phyloP scores from a whole-genome alignment of 108 stramenopile genomes.

The Nitzschia sp. region DNA sequence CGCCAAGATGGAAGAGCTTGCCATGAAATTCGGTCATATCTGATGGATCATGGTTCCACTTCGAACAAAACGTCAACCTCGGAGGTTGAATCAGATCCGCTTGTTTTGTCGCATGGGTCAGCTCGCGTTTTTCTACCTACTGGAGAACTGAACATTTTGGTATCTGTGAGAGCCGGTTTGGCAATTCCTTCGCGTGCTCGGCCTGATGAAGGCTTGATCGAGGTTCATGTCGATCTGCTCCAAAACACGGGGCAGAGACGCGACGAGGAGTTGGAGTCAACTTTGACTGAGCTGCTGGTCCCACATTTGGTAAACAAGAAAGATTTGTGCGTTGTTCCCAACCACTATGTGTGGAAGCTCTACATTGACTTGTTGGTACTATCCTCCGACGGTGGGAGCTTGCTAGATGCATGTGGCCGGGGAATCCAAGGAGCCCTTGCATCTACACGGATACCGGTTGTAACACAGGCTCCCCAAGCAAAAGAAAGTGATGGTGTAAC shows the following conservation, averaged over 20 bases:
- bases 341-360: constrained; percentile 66
- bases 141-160: constrained; percentile 61
- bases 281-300: constrained; percentile 48
- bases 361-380: constrained; percentile 63
- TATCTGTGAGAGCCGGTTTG: constrained; percentile 71
- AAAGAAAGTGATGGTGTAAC: constrained; percentile 25
- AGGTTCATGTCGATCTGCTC: constrained; percentile 60
- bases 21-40: constrained; percentile 51
- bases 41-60: constrained; percentile 17
- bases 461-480: constrained; percentile 27
- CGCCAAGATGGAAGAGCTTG: constrained; percentile 67
- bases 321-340: constrained; percentile 52
- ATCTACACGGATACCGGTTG: constrained; percentile 48
- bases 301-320: constrained; percentile 53
- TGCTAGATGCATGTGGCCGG: constrained; percentile 54
- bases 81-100: constrained; percentile 17
- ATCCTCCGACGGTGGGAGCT: constrained; percentile 53
- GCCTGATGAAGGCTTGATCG: constrained; percentile 56
- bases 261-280: constrained; percentile 46
- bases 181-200: constrained; percentile 49
- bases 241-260: constrained; percentile 14
- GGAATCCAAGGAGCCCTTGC: constrained; percentile 59
- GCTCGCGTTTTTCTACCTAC: constrained; percentile 61
- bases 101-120: constrained; percentile 71
- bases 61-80: neutral